Evolutionary conservation across 1,139 yeast genomes (phyloP).

Genomic region (Diutina sp.): DNA sequence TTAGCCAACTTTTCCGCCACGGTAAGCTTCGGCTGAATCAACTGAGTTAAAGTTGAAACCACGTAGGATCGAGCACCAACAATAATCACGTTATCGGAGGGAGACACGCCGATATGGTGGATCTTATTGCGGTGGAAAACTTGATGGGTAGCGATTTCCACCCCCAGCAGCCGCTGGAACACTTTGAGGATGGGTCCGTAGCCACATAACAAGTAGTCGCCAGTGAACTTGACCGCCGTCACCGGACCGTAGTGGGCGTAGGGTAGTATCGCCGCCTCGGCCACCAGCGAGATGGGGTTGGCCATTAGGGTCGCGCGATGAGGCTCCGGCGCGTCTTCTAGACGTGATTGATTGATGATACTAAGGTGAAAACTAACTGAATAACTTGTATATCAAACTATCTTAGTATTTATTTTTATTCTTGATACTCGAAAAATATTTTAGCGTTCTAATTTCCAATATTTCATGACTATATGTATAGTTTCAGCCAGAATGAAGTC

Average conservation of each 20-base stretch:
- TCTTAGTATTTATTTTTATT: too few relatives aligned
- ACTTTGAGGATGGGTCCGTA: constrained; percentile 59
- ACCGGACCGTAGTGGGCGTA: constrained; percentile 61
- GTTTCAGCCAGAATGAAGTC: too few relatives aligned
- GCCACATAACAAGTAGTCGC: constrained; percentile 42
- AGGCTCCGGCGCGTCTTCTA: background rate
- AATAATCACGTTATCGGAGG: constrained; percentile 24
- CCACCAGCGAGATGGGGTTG: constrained; percentile 9
- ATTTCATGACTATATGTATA: too few relatives aligned
- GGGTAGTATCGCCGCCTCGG: constrained; percentile 12
- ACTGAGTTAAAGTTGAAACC: constrained; percentile 19
- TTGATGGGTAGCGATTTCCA: constrained; percentile 24
- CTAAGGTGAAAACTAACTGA: background rate
- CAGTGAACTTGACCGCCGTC: constrained; percentile 41
- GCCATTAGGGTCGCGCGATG: background rate
- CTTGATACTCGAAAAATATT: too few relatives aligned
- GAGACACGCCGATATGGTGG: constrained; percentile 48
- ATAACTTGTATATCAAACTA: background rate
- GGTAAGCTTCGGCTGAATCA: constrained; percentile 6
- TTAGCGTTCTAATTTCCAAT: too few relatives aligned
- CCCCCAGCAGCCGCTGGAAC: constrained; percentile 25
- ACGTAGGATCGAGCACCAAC: constrained; percentile 70
- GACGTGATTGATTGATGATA: too few relatives aligned
- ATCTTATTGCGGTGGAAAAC: constrained; percentile 63
- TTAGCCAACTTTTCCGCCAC: constrained; percentile 36